Evolutionary conservation across 1,139 yeast genomes (phyloP).

Genomic region (Blastobotrys apis): DNA sequence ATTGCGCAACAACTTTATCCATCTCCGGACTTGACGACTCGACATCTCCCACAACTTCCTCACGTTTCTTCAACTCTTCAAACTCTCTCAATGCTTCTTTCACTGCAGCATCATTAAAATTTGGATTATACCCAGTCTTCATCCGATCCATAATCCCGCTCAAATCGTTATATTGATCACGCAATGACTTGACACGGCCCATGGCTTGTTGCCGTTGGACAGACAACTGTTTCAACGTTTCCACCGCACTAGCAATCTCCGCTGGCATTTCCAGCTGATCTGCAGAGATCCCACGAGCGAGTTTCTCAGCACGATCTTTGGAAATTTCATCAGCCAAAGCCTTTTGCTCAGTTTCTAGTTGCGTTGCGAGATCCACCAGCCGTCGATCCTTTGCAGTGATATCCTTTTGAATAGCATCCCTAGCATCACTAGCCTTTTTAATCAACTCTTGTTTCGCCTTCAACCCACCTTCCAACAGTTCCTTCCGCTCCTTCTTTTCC

Average conservation of each 20-base stretch:
- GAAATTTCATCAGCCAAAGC: constrained; percentile 33
- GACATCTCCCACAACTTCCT: constrained; percentile 11
- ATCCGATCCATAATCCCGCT: constrained; percentile 47
- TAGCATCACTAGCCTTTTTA: constrained; percentile 26
- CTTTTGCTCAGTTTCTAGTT: constrained; percentile 26
- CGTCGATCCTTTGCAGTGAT: constrained; percentile 23
- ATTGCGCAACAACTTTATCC: constrained; percentile 8
- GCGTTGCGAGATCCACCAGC: constrained; percentile 18
- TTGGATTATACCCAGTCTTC: constrained; percentile 69
- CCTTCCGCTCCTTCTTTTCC: constrained; percentile 29
- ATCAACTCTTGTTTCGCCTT: constrained; percentile 34
- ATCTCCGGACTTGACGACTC: constrained; percentile 4
- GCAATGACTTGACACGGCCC: constrained; percentile 23
- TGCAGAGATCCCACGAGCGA: constrained; percentile 25
- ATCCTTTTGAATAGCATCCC: constrained; percentile 27
- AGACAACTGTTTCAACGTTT: constrained; percentile 26
- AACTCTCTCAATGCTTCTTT: constrained; percentile 62
- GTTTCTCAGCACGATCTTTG: constrained; percentile 29
- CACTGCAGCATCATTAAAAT: constrained; percentile 86
- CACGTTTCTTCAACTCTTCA: constrained; percentile 35
- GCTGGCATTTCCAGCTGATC: constrained; percentile 15
- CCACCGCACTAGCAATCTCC: constrained; percentile 9
- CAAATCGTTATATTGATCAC: constrained; percentile 29
- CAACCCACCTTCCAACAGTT: constrained; percentile 37
- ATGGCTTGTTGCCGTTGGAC: constrained; percentile 29